These are phyloP conservation scores for Astrocystis sublimbata DNA, from an alignment of 495 filamentous ascomycete species.

Conservation along the genomic window DNA sequence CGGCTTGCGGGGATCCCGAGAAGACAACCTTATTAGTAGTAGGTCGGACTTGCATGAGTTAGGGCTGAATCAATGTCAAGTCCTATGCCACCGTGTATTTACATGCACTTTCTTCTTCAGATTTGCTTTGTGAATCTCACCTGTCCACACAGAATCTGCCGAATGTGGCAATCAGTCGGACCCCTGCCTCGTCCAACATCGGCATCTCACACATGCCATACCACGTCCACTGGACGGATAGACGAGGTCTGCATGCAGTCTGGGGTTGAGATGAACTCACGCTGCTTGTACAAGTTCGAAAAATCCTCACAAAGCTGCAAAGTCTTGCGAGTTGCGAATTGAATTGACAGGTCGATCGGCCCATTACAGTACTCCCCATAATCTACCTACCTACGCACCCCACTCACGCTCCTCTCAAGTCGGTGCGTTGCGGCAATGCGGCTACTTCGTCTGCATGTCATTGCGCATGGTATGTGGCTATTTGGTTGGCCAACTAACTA, in stretches of 20 bases:
- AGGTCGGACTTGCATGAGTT: not conserved
- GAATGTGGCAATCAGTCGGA: not conserved
- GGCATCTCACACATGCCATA: not conserved
- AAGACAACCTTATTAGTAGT: not conserved
- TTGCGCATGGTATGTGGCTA: not conserved
- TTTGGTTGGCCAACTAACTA: not conserved
- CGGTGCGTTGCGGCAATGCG: not conserved
- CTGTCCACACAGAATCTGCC: not conserved
- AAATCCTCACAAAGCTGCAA: no score
- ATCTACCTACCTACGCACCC: not conserved
- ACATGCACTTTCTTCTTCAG: no score
- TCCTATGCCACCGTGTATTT: not conserved
- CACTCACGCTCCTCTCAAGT: no score
- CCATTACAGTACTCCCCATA: not conserved
- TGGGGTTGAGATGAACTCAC: no score
- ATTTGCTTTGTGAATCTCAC: not conserved
- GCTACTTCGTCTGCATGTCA: not conserved
- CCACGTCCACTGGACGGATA: no score
- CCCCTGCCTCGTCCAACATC: constrained; percentile 8
- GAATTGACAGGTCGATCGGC: not conserved
- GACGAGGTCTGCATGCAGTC: no score
- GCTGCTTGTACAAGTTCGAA: not conserved
- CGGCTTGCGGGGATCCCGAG: not conserved
- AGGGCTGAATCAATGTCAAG: not conserved
- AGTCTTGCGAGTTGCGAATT: not conserved